Base-by-base conservation (phyloP, 768 basidiomycete species). In the Tulasnella sp. region DNA sequence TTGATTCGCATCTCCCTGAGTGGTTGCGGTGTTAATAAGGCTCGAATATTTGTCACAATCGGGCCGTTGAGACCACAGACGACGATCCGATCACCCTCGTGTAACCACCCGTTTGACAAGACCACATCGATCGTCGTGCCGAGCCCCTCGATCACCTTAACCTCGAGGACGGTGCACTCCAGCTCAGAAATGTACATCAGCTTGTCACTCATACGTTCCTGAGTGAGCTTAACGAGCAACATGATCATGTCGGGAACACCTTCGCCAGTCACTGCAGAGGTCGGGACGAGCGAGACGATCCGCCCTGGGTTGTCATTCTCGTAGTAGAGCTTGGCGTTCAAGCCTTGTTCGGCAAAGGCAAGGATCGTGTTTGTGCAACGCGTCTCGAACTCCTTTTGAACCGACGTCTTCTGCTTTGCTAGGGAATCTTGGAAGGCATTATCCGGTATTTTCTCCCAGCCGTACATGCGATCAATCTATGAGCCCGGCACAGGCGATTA, bases 221-320 rank as follows among this genome's bases (percentile, higher is more conserved):
- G 95, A 15, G 95, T 98, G 56, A 98, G 80, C 71, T 96, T 94
- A 73, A 97, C 82, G 68, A 99, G 83, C 26, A 99, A 79, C 89
- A 94, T 90, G 74, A 99, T 92, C 95, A 99, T 95, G 75, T 98
- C 96, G 27, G 96, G 96, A 10, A 99, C 80, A 70, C 96, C 96
- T 74, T 99, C 96, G 58, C 95, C 96, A 3, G 95, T 97, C 72
- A 96, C 84, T 32, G 96, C 96, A 58, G 96, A 98, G 3, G 95
- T 98, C 29, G 96, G 95, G 11, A 99, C 95, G 51, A 99, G 78
- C 1, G 95, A 98, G 61, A 99, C 93, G 66, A 91, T 94, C 61
- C 87, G 81, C 55, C 84, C 89, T 63, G 96, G 85, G 73, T 80
- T 92, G 77, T 90, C 95, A 82, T 99, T 99, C 52, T 97, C 88